Evolutionary conservation across 805 yeast genomes (phyloP), one percentile per base, ranked within the genome.

Genomic region (Monosporozyma aerobia): DNA sequence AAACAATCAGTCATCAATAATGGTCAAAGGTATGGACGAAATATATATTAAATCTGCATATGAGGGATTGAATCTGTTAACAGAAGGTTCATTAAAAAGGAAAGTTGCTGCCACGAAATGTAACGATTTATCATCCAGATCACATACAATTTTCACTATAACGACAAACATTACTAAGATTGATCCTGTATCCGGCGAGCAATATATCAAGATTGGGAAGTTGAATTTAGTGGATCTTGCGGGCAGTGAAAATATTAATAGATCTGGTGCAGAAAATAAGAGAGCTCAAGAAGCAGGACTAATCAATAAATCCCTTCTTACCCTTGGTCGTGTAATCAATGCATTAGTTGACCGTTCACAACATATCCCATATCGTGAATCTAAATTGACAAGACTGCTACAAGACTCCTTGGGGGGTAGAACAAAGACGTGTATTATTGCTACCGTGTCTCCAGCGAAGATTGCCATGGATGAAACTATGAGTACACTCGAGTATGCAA

Each of bases 221-320:
- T 76, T 88, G 64, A 88, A 90, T 63, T 71, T 90, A 8, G 97
- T 90, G n/a, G 97, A 90, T 69, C 73, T 90, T 59, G 97, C 97
- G 0, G 97, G 97, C 1, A 85, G 95, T 23, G 97, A 90, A 63
- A 89, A 89, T 64, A 83, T 90, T 46, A 79, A 75, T 57, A 73
- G 88, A 57, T 85, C 95, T 0, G 97, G 97, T 2, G 95, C 96
- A 0, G 78, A 80, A 27, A 82, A 84, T 63, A 82, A 80, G 61
- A 77, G 95, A 40, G 97, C 96, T 0, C 81, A 89, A 56, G 97
- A 90, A 67, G 96, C 97, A 1, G 97, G 97, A 0, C 77, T 85
- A 54, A 90, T 90, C 47, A 90, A 90, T 68, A 95, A 87, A 66
- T 84, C 94, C 61, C 73, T 90, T 51, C 70, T 90, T 35, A 83